Percentiles rank a stretch among this genome's conserved stretches.
Evolutionary conservation across 768 basidiomycete genomes (phyloP).

Genomic region (Psilocybe tampanensis): DNA sequence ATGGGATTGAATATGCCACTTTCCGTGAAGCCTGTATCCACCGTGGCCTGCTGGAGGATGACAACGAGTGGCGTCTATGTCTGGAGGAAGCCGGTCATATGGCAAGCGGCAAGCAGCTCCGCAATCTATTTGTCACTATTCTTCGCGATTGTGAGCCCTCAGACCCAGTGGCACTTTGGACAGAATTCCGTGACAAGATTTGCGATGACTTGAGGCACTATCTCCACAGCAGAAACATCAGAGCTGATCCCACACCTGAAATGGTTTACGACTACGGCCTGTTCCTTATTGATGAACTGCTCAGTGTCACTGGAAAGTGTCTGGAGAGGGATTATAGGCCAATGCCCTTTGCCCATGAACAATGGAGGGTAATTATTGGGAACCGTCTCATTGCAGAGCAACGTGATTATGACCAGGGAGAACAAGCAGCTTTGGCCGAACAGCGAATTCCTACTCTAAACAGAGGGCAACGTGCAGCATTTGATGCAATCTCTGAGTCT

Average conservation of each 20-base stretch:
- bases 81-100: conserved; percentile 41
- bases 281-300: conserved; percentile 33
- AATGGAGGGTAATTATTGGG: conserved; percentile 22
- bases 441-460: conserved; percentile 7
- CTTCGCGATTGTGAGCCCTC: conserved; percentile 34
- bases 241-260: conserved; percentile 38
- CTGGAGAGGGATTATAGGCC: conserved; percentile 22
- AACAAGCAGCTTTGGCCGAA: neutral
- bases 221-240: conserved; percentile 25
- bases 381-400: conserved; percentile 35
- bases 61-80: conserved; percentile 46
- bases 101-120: conserved; percentile 35
- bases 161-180: conserved; percentile 38
- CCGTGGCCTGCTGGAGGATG: conserved; percentile 45
- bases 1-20: conserved; percentile 26
- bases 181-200: conserved; percentile 22
- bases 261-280: conserved; percentile 44
- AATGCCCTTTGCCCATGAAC: conserved; percentile 27
- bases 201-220: neutral
- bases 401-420: conserved; percentile 23
- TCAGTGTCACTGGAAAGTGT: conserved; percentile 20
- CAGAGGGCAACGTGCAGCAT: conserved; percentile 28
- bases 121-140: conserved; percentile 42
- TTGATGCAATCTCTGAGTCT: conserved; percentile 29
- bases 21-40: conserved; percentile 45